Evolutionary conservation across 352 stramenopile species (phyloP).

Genomic region (Blastocystis sp.): DNA sequence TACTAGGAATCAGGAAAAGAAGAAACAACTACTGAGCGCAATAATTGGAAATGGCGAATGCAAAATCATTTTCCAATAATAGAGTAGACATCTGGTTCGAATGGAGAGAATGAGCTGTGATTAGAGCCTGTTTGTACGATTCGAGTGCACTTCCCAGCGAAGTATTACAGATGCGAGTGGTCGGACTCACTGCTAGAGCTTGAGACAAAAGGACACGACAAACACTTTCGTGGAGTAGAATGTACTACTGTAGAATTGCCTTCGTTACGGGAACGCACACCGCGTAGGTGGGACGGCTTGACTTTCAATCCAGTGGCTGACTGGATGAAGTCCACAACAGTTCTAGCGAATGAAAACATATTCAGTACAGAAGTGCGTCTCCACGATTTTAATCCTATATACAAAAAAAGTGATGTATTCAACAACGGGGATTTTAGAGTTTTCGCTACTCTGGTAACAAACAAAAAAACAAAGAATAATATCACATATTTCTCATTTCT

Average conservation of each 20-base stretch:
- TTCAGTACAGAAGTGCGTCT: not conserved
- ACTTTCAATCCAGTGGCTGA: conserved; percentile 38
- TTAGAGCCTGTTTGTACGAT: conserved; percentile 24
- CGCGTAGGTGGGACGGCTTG: not conserved
- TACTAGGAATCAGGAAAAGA: not conserved
- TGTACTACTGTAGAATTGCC: not conserved
- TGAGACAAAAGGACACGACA: not conserved
- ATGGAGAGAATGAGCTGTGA: not conserved
- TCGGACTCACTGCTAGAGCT: not conserved
- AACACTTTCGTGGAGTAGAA: not conserved
- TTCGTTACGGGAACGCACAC: not conserved
- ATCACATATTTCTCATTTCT: conserved; percentile 24
- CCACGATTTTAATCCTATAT: not conserved
- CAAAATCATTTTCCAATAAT: conserved; percentile 41
- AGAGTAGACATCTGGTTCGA: not conserved
- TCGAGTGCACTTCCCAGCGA: not conserved
- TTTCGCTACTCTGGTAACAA: too few relatives aligned
- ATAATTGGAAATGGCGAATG: not conserved
- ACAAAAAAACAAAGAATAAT: not conserved
- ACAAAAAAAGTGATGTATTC: too few relatives aligned
- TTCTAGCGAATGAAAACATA: conserved; percentile 51
- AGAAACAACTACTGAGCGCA: not conserved
- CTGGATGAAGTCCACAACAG: conserved; percentile 53
- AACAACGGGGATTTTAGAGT: too few relatives aligned
- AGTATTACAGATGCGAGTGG: not conserved